phyloP scores from a whole-genome alignment of 176 grass and related monocot genomes.

The Zea mays region Zm-B73-REFERENCE-NAM-5.0 NC_050097.1:13822501-13823000 shows the following conservation, averaged over 20 bases:
- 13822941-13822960: constrained; percentile 89
- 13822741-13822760: constrained; percentile 77
- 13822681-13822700: constrained; percentile 78
- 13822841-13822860: constrained; percentile 61
- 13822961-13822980: constrained; percentile 74
- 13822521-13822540: constrained; percentile 68
- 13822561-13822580: constrained; percentile 15
- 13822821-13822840: constrained; percentile 81
- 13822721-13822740: constrained; percentile 82
- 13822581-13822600: not conserved
- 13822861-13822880: constrained; percentile 94
- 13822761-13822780: constrained; percentile 72
- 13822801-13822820: constrained; percentile 79
- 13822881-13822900: constrained; percentile 91
- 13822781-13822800: constrained; percentile 71
- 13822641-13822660: constrained; percentile 54
- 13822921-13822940: constrained; percentile 73
- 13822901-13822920: constrained; percentile 64
- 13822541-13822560: constrained; percentile 62
- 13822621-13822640: constrained; percentile 40
- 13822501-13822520: constrained; percentile 59
- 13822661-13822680: constrained; percentile 72
- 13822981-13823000: constrained; percentile 82
- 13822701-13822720: constrained; percentile 84
- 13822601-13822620: not conserved